Percentiles rank a stretch among this genome's conserved stretches.
Conservation (phyloP, 2,329 filamentous ascomycete species). For the Alternaria sp. region DNA sequence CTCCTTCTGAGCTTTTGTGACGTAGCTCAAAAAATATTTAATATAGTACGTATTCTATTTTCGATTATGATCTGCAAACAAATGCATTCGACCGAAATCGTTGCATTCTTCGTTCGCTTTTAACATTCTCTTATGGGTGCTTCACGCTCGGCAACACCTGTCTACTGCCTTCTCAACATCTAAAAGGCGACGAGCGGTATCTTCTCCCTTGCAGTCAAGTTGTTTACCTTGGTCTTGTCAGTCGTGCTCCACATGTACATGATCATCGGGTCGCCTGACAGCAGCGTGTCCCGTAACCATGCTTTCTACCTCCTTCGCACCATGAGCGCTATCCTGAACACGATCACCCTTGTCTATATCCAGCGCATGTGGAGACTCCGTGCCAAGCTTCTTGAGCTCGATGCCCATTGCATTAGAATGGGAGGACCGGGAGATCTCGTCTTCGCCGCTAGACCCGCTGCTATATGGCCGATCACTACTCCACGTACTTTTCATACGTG, state of each 20-base stretch:
- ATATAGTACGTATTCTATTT: not conserved
- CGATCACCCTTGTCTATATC: slow-evolving; percentile 27
- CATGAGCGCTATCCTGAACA: slow-evolving; percentile 23
- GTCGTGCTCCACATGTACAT: slow-evolving; percentile 7
- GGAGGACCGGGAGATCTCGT: slow-evolving; percentile 6
- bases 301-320: slow-evolving; percentile 12
- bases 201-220: slow-evolving; percentile 1
- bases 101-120: not conserved
- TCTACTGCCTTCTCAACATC: not conserved
- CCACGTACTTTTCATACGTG: slow-evolving; percentile 39
- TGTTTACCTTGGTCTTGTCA: slow-evolving; percentile 14
- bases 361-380: not conserved
- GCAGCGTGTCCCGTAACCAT: slow-evolving; percentile 1
- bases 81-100: not conserved
- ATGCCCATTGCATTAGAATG: not conserved
- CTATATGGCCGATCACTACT: slow-evolving; percentile 25
- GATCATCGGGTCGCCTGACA: not conserved
- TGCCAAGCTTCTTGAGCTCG: not conserved
- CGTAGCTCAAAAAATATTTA: not conserved
- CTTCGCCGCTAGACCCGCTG: slow-evolving; percentile 17
- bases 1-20: not conserved
- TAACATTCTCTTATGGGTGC: not conserved
- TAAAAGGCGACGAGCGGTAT: slow-evolving; percentile 9
- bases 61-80: not conserved
- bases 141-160: not conserved